Conservation (phyloP, 2,329 filamentous ascomycete species). For the Dactylellina sp. region DNA sequence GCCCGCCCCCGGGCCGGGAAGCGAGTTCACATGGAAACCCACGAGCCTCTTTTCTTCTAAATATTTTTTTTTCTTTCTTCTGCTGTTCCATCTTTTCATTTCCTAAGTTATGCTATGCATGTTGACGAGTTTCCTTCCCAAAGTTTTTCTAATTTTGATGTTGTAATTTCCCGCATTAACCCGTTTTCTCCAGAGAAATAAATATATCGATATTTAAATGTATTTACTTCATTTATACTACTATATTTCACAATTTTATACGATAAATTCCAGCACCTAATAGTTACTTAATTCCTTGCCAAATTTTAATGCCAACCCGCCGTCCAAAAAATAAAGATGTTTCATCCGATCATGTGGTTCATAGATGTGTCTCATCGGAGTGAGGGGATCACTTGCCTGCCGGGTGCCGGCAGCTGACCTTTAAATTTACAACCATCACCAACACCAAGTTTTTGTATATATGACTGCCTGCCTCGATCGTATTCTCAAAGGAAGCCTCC, state of each 20-base stretch:
- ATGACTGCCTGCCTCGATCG: too few relatives aligned
- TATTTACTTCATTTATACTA: too few relatives aligned
- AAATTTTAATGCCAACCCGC: too few relatives aligned
- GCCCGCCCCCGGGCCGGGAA: neutral
- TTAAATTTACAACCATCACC: constrained; percentile 18
- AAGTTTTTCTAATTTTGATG: too few relatives aligned
- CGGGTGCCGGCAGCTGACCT: constrained; percentile 1
- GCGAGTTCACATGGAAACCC: neutral
- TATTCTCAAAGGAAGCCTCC: too few relatives aligned
- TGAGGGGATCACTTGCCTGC: constrained; percentile 18
- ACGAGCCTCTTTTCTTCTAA: neutral
- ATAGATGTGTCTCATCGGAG: constrained; percentile 11
- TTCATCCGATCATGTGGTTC: constrained; percentile 27
- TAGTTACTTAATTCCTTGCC: too few relatives aligned
- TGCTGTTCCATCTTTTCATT: neutral
- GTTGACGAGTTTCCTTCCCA: too few relatives aligned
- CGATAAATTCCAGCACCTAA: neutral
- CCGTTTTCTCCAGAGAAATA: too few relatives aligned
- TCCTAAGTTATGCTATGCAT: too few relatives aligned
- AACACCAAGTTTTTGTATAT: neutral
- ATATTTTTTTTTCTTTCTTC: neutral
- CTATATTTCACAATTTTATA: neutral
- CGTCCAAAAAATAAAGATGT: neutral
- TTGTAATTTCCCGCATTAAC: neutral
- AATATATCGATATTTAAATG: too few relatives aligned